These are phyloP conservation scores for Gamarada debralockiae DNA, from an alignment of 495 filamentous ascomycete species.

Conservation along the genomic window DNA sequence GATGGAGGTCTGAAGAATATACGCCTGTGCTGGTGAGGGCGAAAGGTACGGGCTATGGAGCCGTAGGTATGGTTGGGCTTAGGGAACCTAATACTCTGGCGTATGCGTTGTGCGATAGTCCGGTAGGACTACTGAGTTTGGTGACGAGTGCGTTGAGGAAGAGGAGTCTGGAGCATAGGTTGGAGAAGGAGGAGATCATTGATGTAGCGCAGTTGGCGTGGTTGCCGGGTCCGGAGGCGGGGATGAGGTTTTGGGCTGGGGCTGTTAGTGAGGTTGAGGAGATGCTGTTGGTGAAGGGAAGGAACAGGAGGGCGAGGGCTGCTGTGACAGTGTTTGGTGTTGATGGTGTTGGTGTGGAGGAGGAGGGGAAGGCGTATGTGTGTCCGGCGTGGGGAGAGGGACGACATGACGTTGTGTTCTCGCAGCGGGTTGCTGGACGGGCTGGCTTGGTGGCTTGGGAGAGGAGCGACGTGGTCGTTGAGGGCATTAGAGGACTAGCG, in stretches of 20 bases:
- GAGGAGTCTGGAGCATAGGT: constrained; percentile 27
- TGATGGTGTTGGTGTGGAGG: constrained; percentile 25
- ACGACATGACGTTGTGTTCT: constrained; percentile 36
- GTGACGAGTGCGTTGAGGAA: constrained; percentile 35
- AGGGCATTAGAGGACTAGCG: constrained; percentile 36
- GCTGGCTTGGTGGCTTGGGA: constrained; percentile 39
- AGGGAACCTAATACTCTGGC: constrained; percentile 44
- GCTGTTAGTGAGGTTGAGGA: constrained; percentile 27
- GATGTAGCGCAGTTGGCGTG: constrained; percentile 42
- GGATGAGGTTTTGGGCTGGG: constrained; percentile 41
- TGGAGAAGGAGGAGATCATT: constrained; percentile 38
- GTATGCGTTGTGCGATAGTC: constrained; percentile 51
- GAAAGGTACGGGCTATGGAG: neutral
- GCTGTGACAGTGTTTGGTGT: constrained; percentile 43
- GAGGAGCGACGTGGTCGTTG: constrained; percentile 33
- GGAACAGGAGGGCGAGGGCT: constrained; percentile 19
- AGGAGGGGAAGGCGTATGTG: constrained; percentile 25
- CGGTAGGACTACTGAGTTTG: constrained; percentile 44
- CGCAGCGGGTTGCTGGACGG: constrained; percentile 29
- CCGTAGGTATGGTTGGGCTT: constrained; percentile 22
- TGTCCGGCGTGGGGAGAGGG: constrained; percentile 42
- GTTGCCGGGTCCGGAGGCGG: constrained; percentile 45
- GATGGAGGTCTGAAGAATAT: neutral
- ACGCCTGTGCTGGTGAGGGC: neutral
- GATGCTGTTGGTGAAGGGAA: neutral